Evolutionary conservation across 1,284 basidiomycete species (phyloP).

Genomic region (Singerocomus inundabilis): DNA sequence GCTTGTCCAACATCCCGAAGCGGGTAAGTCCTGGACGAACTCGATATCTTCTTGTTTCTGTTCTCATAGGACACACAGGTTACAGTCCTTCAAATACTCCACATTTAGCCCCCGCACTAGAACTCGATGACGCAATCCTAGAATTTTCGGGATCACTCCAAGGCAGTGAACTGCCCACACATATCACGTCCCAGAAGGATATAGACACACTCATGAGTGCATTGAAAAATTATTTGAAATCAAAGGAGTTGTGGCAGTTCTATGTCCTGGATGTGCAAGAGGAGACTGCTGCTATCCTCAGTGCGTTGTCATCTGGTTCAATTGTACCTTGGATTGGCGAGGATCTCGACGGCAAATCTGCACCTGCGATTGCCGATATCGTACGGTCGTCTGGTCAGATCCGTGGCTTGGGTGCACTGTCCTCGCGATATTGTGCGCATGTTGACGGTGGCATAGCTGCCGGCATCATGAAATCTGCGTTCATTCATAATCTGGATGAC

Average conservation of each 20-base stretch:
- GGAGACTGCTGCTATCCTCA: slow-evolving; percentile 55
- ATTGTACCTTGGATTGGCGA: slow-evolving; percentile 56
- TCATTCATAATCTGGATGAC: slow-evolving; percentile 49
- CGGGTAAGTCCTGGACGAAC: slow-evolving; percentile 50
- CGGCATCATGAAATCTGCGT: slow-evolving; percentile 70
- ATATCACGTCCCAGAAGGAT: slow-evolving; percentile 64
- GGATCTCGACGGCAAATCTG: slow-evolving; percentile 54
- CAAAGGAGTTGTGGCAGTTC: slow-evolving; percentile 84
- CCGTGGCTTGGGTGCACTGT: slow-evolving; percentile 55
- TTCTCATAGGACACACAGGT: slow-evolving; percentile 46
- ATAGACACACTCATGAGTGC: slow-evolving; percentile 63
- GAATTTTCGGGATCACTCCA: slow-evolving; percentile 71
- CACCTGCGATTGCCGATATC: slow-evolving; percentile 69
- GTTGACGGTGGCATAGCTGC: slow-evolving; percentile 64
- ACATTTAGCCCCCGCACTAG: slow-evolving; percentile 84
- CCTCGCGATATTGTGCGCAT: slow-evolving; percentile 65
- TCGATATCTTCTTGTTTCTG: background rate
- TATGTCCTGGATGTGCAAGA: slow-evolving; percentile 78
- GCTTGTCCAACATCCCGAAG: slow-evolving; percentile 92
- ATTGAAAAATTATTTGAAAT: slow-evolving; percentile 61
- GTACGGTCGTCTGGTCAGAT: slow-evolving; percentile 56
- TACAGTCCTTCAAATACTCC: slow-evolving; percentile 88
- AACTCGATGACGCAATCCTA: slow-evolving; percentile 82
- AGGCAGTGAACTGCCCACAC: slow-evolving; percentile 69
- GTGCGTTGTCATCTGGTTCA: slow-evolving; percentile 46